Percentiles rank a stretch among this genome's conserved stretches.
Conservation (phyloP, 2,329 filamentous ascomycete genomes). For the Fusarium mexicanum region DNA sequence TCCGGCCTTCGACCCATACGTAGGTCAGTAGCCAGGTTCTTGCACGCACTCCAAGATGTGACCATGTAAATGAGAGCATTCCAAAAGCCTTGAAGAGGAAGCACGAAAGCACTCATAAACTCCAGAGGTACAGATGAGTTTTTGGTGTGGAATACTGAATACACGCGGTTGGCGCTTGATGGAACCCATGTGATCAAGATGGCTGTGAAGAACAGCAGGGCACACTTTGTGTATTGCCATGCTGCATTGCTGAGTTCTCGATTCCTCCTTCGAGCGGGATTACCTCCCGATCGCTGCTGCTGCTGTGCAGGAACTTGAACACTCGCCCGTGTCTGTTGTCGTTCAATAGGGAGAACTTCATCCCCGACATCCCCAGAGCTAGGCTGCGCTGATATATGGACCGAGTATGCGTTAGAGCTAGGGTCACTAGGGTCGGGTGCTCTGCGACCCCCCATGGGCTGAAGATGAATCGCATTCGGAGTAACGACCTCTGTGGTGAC, state of each 20-base stretch:
- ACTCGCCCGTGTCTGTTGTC: constrained; percentile 18
- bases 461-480: constrained; percentile 37
- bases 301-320: constrained; percentile 20
- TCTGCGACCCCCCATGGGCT: constrained; percentile 33
- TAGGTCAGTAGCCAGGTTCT: constrained; percentile 56
- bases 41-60: constrained; percentile 73
- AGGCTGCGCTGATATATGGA: constrained; percentile 58
- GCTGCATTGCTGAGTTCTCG: constrained; percentile 70
- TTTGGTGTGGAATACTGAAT: constrained; percentile 68
- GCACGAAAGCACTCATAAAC: constrained; percentile 75
- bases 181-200: constrained; percentile 80
- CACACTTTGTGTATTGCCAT: constrained; percentile 76
- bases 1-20: constrained; percentile 40
- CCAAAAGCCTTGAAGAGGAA: constrained; percentile 87
- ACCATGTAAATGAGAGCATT: constrained; percentile 81
- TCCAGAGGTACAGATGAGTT: constrained; percentile 68
- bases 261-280: constrained; percentile 49
- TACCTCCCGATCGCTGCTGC: constrained; percentile 36
- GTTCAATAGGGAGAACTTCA: constrained; percentile 41
- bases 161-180: constrained; percentile 80
- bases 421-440: constrained; percentile 23
- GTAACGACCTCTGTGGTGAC: constrained; percentile 62
- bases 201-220: constrained; percentile 76
- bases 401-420: constrained; percentile 54
- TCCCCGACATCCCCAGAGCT: constrained; percentile 37